A percentile compares a stretch with the other conserved stretches of the same genome.
phyloP scores from a whole-genome alignment of 139 green algal genomes.

The Deuterostichococcus epilithicus region DNA sequence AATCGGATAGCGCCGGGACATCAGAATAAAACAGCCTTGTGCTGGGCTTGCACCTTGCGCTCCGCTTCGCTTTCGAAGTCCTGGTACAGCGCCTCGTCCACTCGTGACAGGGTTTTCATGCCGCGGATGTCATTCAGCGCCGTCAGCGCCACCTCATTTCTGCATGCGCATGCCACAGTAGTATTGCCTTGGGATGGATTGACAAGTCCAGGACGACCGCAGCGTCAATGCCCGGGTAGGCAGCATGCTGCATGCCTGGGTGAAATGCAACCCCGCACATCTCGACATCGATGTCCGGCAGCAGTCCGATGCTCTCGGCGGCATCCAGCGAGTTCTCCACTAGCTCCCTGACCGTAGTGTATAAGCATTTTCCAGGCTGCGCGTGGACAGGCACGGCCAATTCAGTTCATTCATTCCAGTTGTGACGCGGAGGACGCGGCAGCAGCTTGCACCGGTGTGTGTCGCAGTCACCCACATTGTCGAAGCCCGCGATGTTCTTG shows the following conservation, averaged over 20 bases:
- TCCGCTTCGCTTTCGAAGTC: conserved; percentile 84
- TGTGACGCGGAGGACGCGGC: too few relatives aligned
- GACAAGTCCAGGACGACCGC: neutral
- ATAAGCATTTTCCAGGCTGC: conserved; percentile 93
- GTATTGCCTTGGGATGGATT: too few relatives aligned
- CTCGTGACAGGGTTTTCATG: conserved; percentile 67
- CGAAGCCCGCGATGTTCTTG: conserved; percentile 97
- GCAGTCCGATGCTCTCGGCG: conserved; percentile 73
- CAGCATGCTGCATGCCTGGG: too few relatives aligned
- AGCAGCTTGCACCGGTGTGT: neutral
- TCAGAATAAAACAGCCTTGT: too few relatives aligned
- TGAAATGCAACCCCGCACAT: too few relatives aligned
- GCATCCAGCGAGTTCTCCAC: conserved; percentile 94
- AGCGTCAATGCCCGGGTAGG: neutral
- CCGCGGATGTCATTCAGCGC: conserved; percentile 77
- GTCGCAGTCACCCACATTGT: conserved; percentile 79
- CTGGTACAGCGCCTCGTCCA: conserved; percentile 88
- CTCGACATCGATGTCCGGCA: conserved; percentile 76
- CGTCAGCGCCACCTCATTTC: conserved; percentile 74
- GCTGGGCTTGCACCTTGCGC: neutral
- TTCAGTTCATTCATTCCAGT: neutral
- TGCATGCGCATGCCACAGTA: conserved; percentile 20
- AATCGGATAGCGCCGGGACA: too few relatives aligned
- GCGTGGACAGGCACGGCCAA: neutral
- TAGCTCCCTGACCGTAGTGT: conserved; percentile 93